These are phyloP conservation scores for Jaapia argillacea DNA, from an alignment of 768 basidiomycete genomes.

Conservation along the genomic window DNA sequence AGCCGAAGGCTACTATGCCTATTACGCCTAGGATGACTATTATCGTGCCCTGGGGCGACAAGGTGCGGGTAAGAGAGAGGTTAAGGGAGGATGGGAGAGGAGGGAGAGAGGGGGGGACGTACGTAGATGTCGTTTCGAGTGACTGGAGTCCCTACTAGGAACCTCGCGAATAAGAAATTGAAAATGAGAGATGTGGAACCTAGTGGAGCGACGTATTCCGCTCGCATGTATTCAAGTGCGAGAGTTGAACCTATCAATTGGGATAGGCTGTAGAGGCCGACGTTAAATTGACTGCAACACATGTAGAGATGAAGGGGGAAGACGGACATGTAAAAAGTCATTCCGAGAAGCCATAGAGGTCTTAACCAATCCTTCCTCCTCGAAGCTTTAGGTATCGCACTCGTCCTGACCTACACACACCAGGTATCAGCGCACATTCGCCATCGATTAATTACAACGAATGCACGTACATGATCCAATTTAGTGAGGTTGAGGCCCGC, in stretches of 20 bases:
- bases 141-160: conserved; percentile 79
- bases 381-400: conserved; percentile 63
- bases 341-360: conserved; percentile 85
- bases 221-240: conserved; percentile 82
- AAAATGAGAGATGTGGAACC: conserved; percentile 92
- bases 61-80: background rate
- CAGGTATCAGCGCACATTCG: conserved; percentile 3
- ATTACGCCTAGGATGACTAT: conserved; percentile 78
- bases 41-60: conserved; percentile 54
- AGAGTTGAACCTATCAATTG: conserved; percentile 84
- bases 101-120: conserved; percentile 14
- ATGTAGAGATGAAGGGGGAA: background rate
- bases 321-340: conserved; percentile 85
- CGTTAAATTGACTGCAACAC: conserved; percentile 1
- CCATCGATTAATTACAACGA: background rate
- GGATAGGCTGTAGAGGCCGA: conserved; percentile 43
- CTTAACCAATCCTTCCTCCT: conserved; percentile 72
- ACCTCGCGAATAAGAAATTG: conserved; percentile 91
- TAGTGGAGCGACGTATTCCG: conserved; percentile 96
- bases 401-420: conserved; percentile 58
- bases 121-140: conserved; percentile 79
- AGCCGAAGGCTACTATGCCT: conserved; percentile 82
- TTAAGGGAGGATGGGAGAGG: background rate
- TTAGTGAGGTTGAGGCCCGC: conserved; percentile 94
- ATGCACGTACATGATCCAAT: conserved; percentile 67